phyloP scores from a whole-genome alignment of 1,284 basidiomycete species.

The Pseudozyma pruni region DNA sequence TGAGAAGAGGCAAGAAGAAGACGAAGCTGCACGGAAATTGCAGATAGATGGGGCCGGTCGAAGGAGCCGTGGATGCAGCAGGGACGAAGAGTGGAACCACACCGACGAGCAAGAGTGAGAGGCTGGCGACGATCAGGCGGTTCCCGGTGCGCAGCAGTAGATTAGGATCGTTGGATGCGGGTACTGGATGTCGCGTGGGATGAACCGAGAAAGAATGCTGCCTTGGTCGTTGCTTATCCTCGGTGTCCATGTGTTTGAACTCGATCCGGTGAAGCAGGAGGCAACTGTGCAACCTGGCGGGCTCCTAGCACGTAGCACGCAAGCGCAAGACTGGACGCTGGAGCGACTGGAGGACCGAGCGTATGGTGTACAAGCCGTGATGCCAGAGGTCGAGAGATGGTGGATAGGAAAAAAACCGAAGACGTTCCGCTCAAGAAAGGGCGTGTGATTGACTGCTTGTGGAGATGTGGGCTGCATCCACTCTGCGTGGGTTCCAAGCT shows the following conservation, averaged over 20 bases:
- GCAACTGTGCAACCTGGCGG: too few species aligned
- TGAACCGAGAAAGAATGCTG: slow-evolving; percentile 30
- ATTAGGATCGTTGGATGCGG: slow-evolving; percentile 1
- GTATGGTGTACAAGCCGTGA: too few species aligned
- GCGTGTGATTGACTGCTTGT: too few species aligned
- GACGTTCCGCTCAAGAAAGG: too few species aligned
- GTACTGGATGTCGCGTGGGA: not conserved
- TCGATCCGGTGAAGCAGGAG: too few species aligned
- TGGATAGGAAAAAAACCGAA: too few species aligned
- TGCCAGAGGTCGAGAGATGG: too few species aligned
- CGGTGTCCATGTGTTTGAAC: slow-evolving; percentile 13
- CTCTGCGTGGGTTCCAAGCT: not conserved
- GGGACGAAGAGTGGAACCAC: slow-evolving; percentile 13
- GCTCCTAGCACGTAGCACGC: too few species aligned
- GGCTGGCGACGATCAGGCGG: slow-evolving; percentile 23
- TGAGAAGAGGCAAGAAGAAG: slow-evolving; percentile 57
- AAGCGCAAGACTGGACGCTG: too few species aligned
- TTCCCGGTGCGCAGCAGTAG: slow-evolving; percentile 10
- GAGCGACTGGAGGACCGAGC: not conserved
- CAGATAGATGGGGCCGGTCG: slow-evolving; percentile 19
- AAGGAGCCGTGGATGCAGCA: not conserved
- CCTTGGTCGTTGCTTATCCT: slow-evolving; percentile 16
- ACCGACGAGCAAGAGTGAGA: slow-evolving; percentile 23
- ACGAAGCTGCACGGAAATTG: slow-evolving; percentile 47
- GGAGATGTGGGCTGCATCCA: not conserved